These are phyloP conservation scores for Entamoeba dispar DNA, from an alignment of 208 protist genomes.

Conservation along the genomic window DNA sequence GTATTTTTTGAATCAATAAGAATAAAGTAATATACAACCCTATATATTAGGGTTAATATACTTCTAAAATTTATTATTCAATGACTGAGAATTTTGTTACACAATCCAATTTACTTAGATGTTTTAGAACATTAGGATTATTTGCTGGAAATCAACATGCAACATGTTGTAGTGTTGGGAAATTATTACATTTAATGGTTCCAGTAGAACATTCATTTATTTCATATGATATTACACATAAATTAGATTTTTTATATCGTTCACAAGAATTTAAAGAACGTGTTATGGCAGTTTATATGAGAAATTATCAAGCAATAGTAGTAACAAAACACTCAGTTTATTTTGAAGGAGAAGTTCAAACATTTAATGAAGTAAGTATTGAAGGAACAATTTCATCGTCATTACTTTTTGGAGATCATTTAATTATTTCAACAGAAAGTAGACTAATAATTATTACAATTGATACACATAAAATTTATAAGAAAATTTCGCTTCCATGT, in stretches of 20 bases:
- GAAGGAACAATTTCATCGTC: neutral
- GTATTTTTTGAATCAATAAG: no score
- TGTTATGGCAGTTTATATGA: neutral
- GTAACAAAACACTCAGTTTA: neutral
- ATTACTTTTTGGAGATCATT: neutral
- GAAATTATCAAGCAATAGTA: neutral
- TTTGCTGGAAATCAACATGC: neutral
- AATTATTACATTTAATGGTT: neutral
- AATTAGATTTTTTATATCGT: neutral
- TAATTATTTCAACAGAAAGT: neutral
- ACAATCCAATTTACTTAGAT: neutral
- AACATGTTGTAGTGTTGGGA: neutral
- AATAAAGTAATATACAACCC: no score
- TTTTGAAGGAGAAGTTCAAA: neutral
- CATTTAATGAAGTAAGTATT: neutral
- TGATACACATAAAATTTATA: neutral
- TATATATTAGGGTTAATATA: no score
- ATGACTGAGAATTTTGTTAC: neutral
- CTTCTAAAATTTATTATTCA: no score
- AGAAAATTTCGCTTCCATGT: neutral
- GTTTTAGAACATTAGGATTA: neutral
- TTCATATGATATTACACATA: neutral
- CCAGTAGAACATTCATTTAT: neutral
- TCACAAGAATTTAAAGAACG: neutral
- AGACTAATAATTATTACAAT: neutral